Percentiles rank a stretch among this genome's conserved stretches.
Evolutionary conservation across 2,329 filamentous ascomycete species (phyloP).

Genomic region (Fusarium aywerte): DNA sequence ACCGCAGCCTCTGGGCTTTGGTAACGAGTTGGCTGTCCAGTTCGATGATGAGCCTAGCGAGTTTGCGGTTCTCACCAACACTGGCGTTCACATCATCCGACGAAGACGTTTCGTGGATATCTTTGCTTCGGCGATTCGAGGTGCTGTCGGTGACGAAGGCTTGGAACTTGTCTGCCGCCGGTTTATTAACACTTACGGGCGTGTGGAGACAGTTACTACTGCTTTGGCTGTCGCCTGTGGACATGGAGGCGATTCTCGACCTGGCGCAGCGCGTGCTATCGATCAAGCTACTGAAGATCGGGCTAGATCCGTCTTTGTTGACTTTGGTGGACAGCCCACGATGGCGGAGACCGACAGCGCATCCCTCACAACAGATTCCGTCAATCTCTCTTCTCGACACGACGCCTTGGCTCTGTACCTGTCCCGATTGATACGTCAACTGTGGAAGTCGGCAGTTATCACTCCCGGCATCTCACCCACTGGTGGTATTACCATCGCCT

Average conservation of each 20-base stretch:
- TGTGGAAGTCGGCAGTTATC: constrained; percentile 87
- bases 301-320: constrained; percentile 88
- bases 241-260: constrained; percentile 79
- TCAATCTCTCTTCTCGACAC: constrained; percentile 88
- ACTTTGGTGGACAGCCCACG: constrained; percentile 88
- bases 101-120: constrained; percentile 89
- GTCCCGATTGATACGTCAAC: constrained; percentile 83
- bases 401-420: constrained; percentile 90
- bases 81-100: constrained; percentile 86
- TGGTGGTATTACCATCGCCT: constrained; percentile 71
- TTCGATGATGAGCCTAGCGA: constrained; percentile 86
- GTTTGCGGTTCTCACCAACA: constrained; percentile 91
- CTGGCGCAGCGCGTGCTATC: constrained; percentile 79
- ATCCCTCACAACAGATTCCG: constrained; percentile 79
- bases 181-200: constrained; percentile 87
- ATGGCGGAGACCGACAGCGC: constrained; percentile 81
- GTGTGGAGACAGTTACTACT: constrained; percentile 88
- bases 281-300: constrained; percentile 88
- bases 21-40: constrained; percentile 96
- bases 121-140: constrained; percentile 83
- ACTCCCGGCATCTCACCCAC: constrained; percentile 61
- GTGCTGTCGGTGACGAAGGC: constrained; percentile 79
- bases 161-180: constrained; percentile 83
- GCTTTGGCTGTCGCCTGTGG: constrained; percentile 95
- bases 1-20: constrained; percentile 78